Base-by-base conservation (phyloP, 1,284 basidiomycete genomes). In the Sanghuangporus sanghuang region DNA sequence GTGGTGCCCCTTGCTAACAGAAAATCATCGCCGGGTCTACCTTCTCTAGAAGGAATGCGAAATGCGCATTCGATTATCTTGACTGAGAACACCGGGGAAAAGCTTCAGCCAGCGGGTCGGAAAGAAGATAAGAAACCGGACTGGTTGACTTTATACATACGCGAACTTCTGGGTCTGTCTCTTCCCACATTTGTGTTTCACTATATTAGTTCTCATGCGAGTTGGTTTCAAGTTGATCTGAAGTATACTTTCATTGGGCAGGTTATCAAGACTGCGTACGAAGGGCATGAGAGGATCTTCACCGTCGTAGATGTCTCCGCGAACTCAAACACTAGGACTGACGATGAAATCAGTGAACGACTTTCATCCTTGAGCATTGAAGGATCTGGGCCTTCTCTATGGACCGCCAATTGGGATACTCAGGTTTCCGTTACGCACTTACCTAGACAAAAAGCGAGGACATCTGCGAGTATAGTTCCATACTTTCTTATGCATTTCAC, bases 401-500 rank as follows among this genome's bases (percentile, higher is more conserved):
- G 85, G 84, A 80, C 75, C 8, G 79, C 81, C 23, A 80, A 77
- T 57, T 93, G 87, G 89, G 84, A 88, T 68, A 84, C 81, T 6
- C 75, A 70, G 39, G 81, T 91, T 23, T 70, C 73, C 39, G 74
- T 86, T 57, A 79, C 79, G 40, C 69, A 70, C 59, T 69, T 69
- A 61, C 52, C 69, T 59, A 69, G 69, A 64, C 64, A 38, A 62
- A 69, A 61, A 63, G 63, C 57, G 39, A 32, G 48, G 58, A 36
- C 27, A 54, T 35, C 53, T 8, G 38, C 50, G 11, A n/a, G 42
- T 35, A 32, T 67, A 39, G 63, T 57, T 57, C 48, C 61, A 61
- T 57, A 55, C 61, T 61, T 54, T 23, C 55, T 50, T 59, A 50
- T 23, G 8, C 21, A 14, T 56, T 18, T 44, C 9, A 8, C n/a